Conservation (phyloP, 164 flowering plant genomes). For the Paratinospora sagittata region DNA sequence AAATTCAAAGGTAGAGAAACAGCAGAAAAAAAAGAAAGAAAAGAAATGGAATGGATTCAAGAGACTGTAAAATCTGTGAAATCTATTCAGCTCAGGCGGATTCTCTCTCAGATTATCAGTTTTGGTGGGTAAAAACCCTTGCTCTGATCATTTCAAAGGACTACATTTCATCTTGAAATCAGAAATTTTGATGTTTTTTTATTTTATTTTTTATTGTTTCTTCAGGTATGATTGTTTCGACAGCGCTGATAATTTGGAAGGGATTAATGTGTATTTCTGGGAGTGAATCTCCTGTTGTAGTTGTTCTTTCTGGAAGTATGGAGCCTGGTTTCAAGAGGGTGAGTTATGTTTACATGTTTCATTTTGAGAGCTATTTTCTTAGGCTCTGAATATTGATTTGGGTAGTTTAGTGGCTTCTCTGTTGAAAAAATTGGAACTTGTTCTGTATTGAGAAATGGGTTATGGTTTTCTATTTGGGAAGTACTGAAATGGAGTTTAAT, state of each 20-base stretch:
- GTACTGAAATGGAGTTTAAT: too few relatives aligned
- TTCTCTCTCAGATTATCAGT: constrained; percentile 62
- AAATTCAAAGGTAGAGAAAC: not conserved
- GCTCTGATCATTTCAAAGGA: constrained; percentile 2
- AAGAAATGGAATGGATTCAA: constrained; percentile 66
- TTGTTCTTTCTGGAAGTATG: constrained; percentile 37
- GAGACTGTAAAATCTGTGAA: constrained; percentile 53
- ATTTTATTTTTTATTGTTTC: not conserved
- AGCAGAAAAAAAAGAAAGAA: constrained; percentile 1
- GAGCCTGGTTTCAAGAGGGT: constrained; percentile 38
- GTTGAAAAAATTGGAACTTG: too few relatives aligned
- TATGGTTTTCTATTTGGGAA: too few relatives aligned
- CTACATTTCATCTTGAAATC: too few relatives aligned
- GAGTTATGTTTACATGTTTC: constrained; percentile 6
- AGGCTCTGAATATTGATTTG: too few relatives aligned
- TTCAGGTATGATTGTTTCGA: constrained; percentile 23
- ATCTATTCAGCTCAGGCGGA: constrained; percentile 64
- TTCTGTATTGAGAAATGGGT: too few relatives aligned
- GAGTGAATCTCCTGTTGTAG: constrained; percentile 34
- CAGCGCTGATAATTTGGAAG: constrained; percentile 27
- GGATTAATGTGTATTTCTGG: constrained; percentile 22
- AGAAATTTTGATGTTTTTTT: too few relatives aligned
- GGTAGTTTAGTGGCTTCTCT: too few relatives aligned
- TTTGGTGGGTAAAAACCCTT: constrained; percentile 45
- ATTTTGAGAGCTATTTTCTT: not conserved